phyloP scores from a whole-genome alignment of 129 eudicot genomes.

The Flaveria bidentis region DNA sequence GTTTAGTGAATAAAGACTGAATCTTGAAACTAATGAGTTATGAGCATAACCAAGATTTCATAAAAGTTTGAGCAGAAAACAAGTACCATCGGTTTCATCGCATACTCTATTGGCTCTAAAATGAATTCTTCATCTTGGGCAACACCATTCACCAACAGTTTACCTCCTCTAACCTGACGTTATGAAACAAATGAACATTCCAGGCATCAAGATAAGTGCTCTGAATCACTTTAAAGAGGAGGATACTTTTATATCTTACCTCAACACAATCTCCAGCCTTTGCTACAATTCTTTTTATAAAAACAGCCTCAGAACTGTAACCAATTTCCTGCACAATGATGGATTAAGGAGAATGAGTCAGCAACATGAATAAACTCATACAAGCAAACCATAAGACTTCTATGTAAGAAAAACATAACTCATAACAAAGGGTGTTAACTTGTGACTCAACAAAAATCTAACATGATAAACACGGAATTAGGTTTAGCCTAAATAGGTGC shows the following conservation, averaged over 20 bases:
- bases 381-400: not conserved
- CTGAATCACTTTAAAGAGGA: not conserved
- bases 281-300: slow-evolving; percentile 85
- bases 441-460: too few relatives aligned
- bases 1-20: slow-evolving; percentile 3
- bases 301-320: slow-evolving; percentile 57
- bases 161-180: slow-evolving; percentile 71
- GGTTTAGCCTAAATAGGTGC: not conserved
- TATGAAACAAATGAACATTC: not conserved
- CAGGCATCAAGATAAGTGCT: not conserved
- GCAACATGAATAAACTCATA: not conserved
- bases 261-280: slow-evolving; percentile 85
- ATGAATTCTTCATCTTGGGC: slow-evolving; percentile 84
- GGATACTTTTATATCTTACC: slow-evolving; percentile 41
- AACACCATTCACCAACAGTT: slow-evolving; percentile 64
- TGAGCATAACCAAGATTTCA: slow-evolving; percentile 2
- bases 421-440: too few relatives aligned
- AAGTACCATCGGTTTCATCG: slow-evolving; percentile 73
- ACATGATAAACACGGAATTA: too few relatives aligned
- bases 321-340: slow-evolving; percentile 57
- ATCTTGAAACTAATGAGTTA: slow-evolving; percentile 11
- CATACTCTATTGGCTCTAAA: slow-evolving; percentile 81
- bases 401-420: not conserved
- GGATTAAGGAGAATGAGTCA: too few relatives aligned
- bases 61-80: slow-evolving; percentile 7